These are phyloP conservation scores for Closterium sp. DNA, from an alignment of 139 green algal species.

Conservation along the genomic window DNA sequence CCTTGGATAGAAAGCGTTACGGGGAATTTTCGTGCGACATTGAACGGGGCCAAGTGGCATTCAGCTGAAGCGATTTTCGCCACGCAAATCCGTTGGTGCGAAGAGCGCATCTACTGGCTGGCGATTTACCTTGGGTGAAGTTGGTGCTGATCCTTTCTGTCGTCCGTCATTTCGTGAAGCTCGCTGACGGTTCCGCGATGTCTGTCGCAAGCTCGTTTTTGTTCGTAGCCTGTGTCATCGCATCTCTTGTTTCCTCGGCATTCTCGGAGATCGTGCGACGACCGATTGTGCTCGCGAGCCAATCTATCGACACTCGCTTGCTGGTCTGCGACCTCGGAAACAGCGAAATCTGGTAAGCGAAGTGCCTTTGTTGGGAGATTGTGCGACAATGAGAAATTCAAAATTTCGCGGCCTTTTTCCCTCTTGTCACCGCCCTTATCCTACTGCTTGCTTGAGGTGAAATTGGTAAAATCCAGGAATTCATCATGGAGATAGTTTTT, in stretches of 20 bases:
- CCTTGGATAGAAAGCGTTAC: too few relatives aligned
- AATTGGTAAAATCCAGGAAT: background rate
- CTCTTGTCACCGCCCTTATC: too few relatives aligned
- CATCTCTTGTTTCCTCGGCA: background rate
- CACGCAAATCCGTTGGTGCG: background rate
- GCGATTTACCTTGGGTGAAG: background rate
- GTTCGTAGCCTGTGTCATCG: background rate
- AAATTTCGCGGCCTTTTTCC: too few relatives aligned
- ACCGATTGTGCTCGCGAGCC: background rate
- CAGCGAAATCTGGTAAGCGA: background rate
- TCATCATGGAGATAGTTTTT: background rate
- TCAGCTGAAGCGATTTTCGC: background rate
- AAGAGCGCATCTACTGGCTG: too few relatives aligned
- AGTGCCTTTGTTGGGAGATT: background rate
- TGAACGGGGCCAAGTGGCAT: background rate
- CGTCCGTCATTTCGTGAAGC: background rate
- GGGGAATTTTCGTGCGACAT: background rate
- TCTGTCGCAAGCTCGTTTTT: background rate
- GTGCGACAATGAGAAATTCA: too few relatives aligned
- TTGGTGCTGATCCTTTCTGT: background rate
- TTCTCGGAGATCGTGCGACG: background rate
- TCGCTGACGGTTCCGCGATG: background rate
- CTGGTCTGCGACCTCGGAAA: background rate
- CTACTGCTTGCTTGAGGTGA: too few relatives aligned
- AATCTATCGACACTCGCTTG: background rate